phyloP scores from a whole-genome alignment of 1,139 yeast genomes.

The Diutina sp. region DNA sequence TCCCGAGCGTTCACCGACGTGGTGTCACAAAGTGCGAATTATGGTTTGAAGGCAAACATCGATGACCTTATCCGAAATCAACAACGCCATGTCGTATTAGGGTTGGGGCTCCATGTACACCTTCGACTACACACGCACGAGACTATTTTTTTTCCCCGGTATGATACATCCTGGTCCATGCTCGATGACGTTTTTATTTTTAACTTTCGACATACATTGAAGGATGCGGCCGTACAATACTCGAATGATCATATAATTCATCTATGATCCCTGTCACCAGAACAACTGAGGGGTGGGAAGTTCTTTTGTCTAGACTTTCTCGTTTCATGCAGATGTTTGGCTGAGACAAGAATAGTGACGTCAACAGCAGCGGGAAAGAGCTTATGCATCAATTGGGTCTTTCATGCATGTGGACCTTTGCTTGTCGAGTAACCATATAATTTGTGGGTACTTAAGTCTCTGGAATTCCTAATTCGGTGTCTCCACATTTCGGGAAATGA shows the following conservation, averaged over 20 bases:
- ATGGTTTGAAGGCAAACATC: background rate
- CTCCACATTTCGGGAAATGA: background rate
- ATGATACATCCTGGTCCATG: background rate
- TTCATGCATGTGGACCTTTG: background rate
- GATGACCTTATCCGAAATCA: background rate
- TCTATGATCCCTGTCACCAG: background rate
- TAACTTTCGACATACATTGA: background rate
- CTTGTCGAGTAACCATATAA: background rate
- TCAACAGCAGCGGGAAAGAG: background rate
- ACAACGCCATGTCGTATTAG: background rate
- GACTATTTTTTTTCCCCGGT: background rate
- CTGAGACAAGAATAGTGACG: background rate
- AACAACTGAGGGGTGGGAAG: background rate
- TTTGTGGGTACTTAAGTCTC: background rate
- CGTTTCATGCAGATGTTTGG: background rate
- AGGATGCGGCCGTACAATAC: background rate
- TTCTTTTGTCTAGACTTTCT: background rate
- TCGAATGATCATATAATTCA: background rate
- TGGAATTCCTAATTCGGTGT: background rate
- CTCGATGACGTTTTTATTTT: background rate
- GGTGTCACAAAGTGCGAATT: background rate
- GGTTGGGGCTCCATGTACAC: background rate
- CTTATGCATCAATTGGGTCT: background rate
- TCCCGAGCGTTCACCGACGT: background rate
- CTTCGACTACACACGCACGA: background rate